Base-by-base conservation (phyloP, 1,284 basidiomycete genomes). In the Ceratobasidium papillatum region DNA sequence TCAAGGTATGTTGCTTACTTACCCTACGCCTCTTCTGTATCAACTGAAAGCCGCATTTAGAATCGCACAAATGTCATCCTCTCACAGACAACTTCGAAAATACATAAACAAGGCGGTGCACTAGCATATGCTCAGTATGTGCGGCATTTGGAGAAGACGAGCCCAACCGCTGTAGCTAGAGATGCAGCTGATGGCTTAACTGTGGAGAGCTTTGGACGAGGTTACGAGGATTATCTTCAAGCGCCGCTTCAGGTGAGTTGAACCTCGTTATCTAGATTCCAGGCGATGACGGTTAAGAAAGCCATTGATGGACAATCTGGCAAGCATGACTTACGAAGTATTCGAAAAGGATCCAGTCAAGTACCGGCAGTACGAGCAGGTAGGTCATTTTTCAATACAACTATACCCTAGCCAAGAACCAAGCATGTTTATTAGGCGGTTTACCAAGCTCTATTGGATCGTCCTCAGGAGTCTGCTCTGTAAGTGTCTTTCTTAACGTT, bases 281-380 rank as follows among this genome's bases (percentile, higher is more conserved):
- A 52, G 59, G 64, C 32, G 58, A 43, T 58, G 38, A 49, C 30
- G 71, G 51, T 65, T 66, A n/a, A 66, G 75, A 74, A 82, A 97
- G 91, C 98, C 98, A 11, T 83, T 99, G 79, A 96, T 98, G 93
- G 96, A 99, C 81, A 96, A 99, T 81, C 84, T 99, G 75, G 94
- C 95, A 80, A 96, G 94, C 78, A 88, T 91, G 74, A 99, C 96
- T 7, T 99, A 99, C 82, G 94, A 99, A 80, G 95, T 95, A 7
- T 99, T 99, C 79, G 98, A 99, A 81, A 90, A 94, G 80, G 98
- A 99, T 84, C 96, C 98, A 0, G 91, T 99, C 77, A 99, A 99
- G 83, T 99, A 99, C 81, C 83, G 87, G 65, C 91, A 95, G 78
- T 99, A 99, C 81, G 98, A 99, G 84, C 94, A 99, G 86, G 94